A percentile compares a stretch with the other conserved stretches of the same genome.
These are phyloP conservation scores for Tolypocladium endophyticum DNA, from an alignment of 2,329 filamentous ascomycete species.

Conservation along the genomic window DNA sequence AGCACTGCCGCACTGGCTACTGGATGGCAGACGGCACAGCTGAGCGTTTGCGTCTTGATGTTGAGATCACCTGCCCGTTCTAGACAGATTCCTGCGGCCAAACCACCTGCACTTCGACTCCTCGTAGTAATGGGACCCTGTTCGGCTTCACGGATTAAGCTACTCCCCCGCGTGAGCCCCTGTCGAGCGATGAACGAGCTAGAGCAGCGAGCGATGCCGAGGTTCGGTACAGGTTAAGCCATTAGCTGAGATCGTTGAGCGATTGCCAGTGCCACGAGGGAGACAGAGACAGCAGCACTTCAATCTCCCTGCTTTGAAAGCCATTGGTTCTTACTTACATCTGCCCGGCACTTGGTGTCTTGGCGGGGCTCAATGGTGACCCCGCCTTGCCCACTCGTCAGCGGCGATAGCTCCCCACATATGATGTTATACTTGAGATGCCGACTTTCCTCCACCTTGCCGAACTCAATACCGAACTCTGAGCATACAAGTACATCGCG, in stretches of 20 bases:
- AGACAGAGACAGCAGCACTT: too few relatives aligned
- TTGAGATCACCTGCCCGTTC: neutral
- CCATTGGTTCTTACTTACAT: too few relatives aligned
- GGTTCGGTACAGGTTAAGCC: too few relatives aligned
- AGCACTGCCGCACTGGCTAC: neutral
- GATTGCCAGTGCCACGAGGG: too few relatives aligned
- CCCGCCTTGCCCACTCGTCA: too few relatives aligned
- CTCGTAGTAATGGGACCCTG: neutral
- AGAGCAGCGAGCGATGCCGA: neutral
- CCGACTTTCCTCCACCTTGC: neutral
- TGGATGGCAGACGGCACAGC: neutral
- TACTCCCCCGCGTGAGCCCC: too few relatives aligned
- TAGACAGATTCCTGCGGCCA: neutral
- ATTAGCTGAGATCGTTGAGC: too few relatives aligned
- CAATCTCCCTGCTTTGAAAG: too few relatives aligned
- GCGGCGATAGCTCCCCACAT: neutral
- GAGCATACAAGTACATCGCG: neutral
- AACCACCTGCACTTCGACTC: neutral
- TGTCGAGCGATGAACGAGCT: neutral
- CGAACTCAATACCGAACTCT: neutral
- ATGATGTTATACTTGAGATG: neutral
- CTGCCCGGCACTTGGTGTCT: neutral
- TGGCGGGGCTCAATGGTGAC: neutral
- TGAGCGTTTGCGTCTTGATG: neutral
- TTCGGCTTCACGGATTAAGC: too few relatives aligned